These are phyloP conservation scores for Malassezia yamatoensis DNA, from an alignment of 1,284 basidiomycete genomes.

Conservation along the genomic window DNA sequence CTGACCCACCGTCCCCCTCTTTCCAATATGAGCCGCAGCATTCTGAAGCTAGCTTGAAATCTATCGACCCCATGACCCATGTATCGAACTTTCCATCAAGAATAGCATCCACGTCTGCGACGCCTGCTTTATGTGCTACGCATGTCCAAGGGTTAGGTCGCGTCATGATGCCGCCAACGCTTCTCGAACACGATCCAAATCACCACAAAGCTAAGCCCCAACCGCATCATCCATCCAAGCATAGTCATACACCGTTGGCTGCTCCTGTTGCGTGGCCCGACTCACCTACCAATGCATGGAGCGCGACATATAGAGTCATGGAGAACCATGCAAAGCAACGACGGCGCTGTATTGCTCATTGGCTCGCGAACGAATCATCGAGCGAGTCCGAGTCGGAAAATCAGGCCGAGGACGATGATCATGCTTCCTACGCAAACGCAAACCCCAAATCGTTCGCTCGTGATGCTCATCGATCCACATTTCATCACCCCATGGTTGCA, in stretches of 20 bases:
- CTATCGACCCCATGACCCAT: not conserved
- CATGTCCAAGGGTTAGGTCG: conserved; percentile 12
- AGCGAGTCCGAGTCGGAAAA: not conserved
- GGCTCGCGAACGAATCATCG: not conserved
- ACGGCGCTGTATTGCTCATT: not conserved
- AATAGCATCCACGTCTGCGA: not conserved
- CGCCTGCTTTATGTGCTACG: not conserved
- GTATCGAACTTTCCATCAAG: not conserved
- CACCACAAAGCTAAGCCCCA: not conserved
- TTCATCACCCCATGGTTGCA: conserved; percentile 17
- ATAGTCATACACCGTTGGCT: not conserved
- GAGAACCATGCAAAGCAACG: not conserved
- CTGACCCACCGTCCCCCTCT: not conserved
- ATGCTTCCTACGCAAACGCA: conserved; percentile 1
- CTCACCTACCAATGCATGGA: conserved; percentile 1
- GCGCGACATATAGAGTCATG: not conserved
- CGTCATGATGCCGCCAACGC: conserved; percentile 3
- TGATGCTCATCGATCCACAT: no score
- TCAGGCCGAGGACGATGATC: not conserved
- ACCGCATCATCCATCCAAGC: not conserved
- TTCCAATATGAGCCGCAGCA: no score
- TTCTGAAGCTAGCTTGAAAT: no score
- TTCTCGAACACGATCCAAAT: not conserved
- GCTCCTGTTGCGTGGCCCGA: conserved; percentile 1
- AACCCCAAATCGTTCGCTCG: no score